Base-by-base conservation (phyloP, 1,139 yeast species). In the Blastobotrys serpentis region DNA sequence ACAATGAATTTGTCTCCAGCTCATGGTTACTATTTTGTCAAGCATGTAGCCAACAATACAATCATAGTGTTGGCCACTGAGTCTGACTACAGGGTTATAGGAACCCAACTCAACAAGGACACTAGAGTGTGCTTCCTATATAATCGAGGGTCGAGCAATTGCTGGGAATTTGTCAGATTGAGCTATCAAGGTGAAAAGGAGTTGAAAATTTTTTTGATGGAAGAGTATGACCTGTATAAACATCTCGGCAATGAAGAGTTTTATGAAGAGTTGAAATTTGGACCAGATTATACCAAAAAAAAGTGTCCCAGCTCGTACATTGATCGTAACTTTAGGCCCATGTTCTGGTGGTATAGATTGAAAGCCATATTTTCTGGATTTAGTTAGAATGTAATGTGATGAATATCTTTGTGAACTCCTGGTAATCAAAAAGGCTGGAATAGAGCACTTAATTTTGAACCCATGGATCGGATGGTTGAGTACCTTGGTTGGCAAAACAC, bases 21-120 rank as follows among this genome's bases (percentile, higher is more conserved):
- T 4, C 40, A 36, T 13, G 19, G 40, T 5, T 36, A 36, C 14
- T 36, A 36, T 11, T 36, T 36, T 36, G 22, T 36, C 25, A 36
- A 36, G 6, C 19, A 18, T 4, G 40, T 36, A 18, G 18, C 19
- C 10, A 10, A 36, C 19, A 36, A 36, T 25, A 36, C 40, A 3
- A 18, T 36, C 19, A 7, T 36, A 25, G 13, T 36, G 6, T 3
- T 36, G 22, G 40, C 40, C 40, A 36, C 40, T 19, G 23, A 18
- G n/a, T 36, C 19, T 3, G 40, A 36, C 25, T 36, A 36, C 19
- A 10, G 40, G 13, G 25, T 36, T n/a, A 36, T 36, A 7, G 40
- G 23, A 6, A 36, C 16, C 5, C 40, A 36, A 13, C 19, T 36
- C 23, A 19, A 36, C 22, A 19, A 36, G 22, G 22, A 18, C 40